Base-by-base conservation (phyloP, 2,329 filamentous ascomycete genomes). In the Neoarthrinium moseri region DNA sequence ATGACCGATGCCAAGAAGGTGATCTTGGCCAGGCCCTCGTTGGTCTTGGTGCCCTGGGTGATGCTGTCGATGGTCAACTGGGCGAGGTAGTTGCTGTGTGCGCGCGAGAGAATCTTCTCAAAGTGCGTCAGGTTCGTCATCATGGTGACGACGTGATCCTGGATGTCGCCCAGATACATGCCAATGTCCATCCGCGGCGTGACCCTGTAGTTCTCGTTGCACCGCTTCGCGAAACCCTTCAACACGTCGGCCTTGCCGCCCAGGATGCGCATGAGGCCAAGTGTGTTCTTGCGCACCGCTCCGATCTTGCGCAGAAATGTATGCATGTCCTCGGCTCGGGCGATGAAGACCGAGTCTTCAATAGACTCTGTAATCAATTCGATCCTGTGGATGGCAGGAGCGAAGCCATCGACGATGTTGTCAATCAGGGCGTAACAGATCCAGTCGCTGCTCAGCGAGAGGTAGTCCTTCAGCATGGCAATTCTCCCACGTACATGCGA, bases 61-160 rank as follows among this genome's bases (percentile, higher is more conserved):
- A 96, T 89, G 67, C 89, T 92, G 66, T 95, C 90, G 57, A 97
- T 91, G 30, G 87, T 92, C 51, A 97, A 82, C 63, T 96, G 94
- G 1, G 94, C 92, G 29, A 99, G 79, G 63, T 99, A 97, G 67
- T 97, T 99, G 73, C 87, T 89, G 72, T 99, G 94, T 2, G 89
- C 88, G 18, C 94, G 87, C 22, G 87, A 91, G 40, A 99, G 79
- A 79, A 99, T 96, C 77, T 97, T 97, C 67, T 99, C 94, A 57
- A 96, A 96, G 65, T 99, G 94, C 1, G 84, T 84, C 57, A 99
- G 70, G 68, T 95, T 99, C 56, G 89, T 94, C 80, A 96, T 95
- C 92, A 97, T 97, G 36, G 94, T 99, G 49, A 99, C 90, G 43
- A 99, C 92, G 78, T 99, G 94, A 70, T 99, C 94, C 68, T 99